These are phyloP conservation scores for Hydnum rufescens DNA, from an alignment of 768 basidiomycete species.

Conservation along the genomic window DNA sequence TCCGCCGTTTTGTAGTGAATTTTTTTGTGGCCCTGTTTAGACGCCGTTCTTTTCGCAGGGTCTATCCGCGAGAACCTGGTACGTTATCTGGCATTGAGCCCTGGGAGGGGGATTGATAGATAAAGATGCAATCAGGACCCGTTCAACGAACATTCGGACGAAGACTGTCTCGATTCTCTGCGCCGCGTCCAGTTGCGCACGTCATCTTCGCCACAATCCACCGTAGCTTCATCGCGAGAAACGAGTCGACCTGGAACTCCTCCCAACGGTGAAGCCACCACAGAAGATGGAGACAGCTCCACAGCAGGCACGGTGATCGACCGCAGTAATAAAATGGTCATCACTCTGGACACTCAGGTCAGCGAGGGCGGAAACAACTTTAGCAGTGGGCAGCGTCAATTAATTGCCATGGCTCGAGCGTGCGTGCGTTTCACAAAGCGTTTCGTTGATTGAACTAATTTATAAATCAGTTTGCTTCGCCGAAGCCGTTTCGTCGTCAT, in stretches of 20 bases:
- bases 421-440: not conserved
- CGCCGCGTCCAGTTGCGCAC: constrained; percentile 43
- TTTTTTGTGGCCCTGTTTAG: not conserved
- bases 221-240: constrained; percentile 10
- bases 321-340: constrained; percentile 4
- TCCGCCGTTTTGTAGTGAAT: not conserved
- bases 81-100: not conserved
- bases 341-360: constrained; percentile 19
- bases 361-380: constrained; percentile 25
- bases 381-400: constrained; percentile 26
- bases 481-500: constrained; percentile 13
- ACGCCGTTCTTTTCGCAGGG: constrained; percentile 19
- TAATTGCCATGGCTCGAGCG: constrained; percentile 15
- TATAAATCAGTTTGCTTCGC: constrained; percentile 8
- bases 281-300: not conserved
- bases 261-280: not conserved
- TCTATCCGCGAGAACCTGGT: constrained; percentile 11
- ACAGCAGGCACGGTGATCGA: not conserved
- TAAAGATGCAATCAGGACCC: constrained; percentile 18
- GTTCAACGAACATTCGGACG: constrained; percentile 18
- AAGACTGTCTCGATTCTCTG: constrained; percentile 52
- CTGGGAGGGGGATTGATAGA: not conserved
- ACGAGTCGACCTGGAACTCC: constrained; percentile 10
- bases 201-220: constrained; percentile 16
- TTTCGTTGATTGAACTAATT: constrained; percentile 1